Base-by-base conservation (phyloP, 768 basidiomycete species). In the Tricholoma sp. region DNA sequence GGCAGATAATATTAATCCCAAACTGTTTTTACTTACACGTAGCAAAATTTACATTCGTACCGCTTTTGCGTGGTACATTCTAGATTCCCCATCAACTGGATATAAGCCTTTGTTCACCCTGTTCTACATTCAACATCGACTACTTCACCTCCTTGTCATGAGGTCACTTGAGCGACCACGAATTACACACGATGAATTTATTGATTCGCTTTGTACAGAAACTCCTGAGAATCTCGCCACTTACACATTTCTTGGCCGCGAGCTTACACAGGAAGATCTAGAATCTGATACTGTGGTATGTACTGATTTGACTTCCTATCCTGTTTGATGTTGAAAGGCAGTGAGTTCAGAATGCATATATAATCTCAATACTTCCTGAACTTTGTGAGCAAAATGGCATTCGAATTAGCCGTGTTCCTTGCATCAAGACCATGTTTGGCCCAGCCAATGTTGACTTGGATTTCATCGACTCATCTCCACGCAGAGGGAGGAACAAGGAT, bases 1-100 rank as follows among this genome's bases (percentile, higher is more conserved):
- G 18, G 6, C 37, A 45, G 17, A 41, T 48, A 2, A 24, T 12
- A 10, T 15, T 32, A 5, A 47, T 18, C 4, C 32, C 54, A 61
- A 70, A 61, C 24, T 50, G 33, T 41, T 34, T 48, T 31, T 13
- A 49, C 45, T 20, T 13, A 49, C 45, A 9, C 20, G 4, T 51
- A 89, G 87, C 20, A 81, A 83, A 57, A 78, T 89, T 2, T 89
- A 85, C 57, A 68, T 90, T 29, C 76, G 79, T 45, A 89, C 88
- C 0, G 45, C 73, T 44, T 66, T 70, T 66, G 85, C 87, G 0
- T 90, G 88, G 88, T 90, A 90, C 59, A 85, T 89, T 54, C 74
- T 90, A 2, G 74, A 76, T 10, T 57, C 58, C 1, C 85, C 88
- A 0, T 76, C 81, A 0, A 45, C 51, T 1, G 33, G 53, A 2